Evolutionary conservation across 1,139 yeast species (phyloP), one percentile per base, ranked within the genome.

Genomic region (Insectozyma bohioensis): DNA sequence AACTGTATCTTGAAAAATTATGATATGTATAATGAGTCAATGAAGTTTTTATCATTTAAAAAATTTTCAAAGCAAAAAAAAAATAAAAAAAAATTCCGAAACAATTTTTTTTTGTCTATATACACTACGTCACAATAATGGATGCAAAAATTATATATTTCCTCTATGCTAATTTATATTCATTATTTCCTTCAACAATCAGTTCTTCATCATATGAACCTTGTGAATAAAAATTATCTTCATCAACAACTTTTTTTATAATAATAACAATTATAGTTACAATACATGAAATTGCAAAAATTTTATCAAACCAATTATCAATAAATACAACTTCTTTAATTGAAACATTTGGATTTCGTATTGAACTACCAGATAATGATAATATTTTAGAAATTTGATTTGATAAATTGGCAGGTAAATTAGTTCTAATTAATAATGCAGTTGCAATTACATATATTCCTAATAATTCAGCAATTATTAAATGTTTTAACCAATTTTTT

Each of bases 371-470:
- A 8, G 70, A 55, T 20, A 69, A 51, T 6, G 72, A 64, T 16
- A 69, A 50, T 7, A 68, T 58, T 35, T 64, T 61, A 17, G 79
- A 72, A 14, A 78, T 75, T 34, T 62, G 75, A 30, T 57, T 51
- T 1, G 80, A 70, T 7, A 84, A 65, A 47, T 79, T 75, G 12
- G 67, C 56, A 0, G 95, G 92, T 34, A 87, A 56, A 47, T 83
- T 85, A 17, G 92, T 77, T 37, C 95, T 72, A 34, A 88, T 71
- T 46, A 88, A 67, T 17, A 88, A 63, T 2, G 92, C 81, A 0
- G 96, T 85, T 0, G 96, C 83, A 20, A 88, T 68, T 2, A 84
- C 81, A 50, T 88, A 88, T 3, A 85, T 72, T 0, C 95, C 95
- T 12, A 83, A 61, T 9, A 87, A 61, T 56, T 87, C 85, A 8